Base-by-base conservation (phyloP, 2,329 filamentous ascomycete species). In the Apiospora pterosperma region DNA sequence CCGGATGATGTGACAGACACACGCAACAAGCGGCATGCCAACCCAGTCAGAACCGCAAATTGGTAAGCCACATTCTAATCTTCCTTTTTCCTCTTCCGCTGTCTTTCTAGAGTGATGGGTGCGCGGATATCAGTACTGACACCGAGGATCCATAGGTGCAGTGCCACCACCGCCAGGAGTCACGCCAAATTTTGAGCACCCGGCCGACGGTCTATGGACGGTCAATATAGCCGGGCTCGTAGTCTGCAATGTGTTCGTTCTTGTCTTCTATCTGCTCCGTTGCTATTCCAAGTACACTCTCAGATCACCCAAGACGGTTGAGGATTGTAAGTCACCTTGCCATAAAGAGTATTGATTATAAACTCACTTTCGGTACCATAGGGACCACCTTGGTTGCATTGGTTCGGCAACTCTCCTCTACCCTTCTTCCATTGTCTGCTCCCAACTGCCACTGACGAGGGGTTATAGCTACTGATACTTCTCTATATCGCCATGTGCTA, bases 121-220 rank as follows among this genome's bases (percentile, higher is more conserved):
- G 19, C 19, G 48, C 25, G 44, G 4, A 1, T 11, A 19, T 28
- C 5, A 34, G 21, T 19, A 12, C 48, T 55, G 19, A 55, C 28
- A 4, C 16, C 7, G 38, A 28, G 34, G 12, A 31, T 55, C 25
- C 3, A 60, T 61, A 21, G 69, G 69, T 34, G 65, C 66, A 7
- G 61, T 68, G 10, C 69, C 70, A 21, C 69, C 71, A 4, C 71
- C 70, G 36, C 69, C 69, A 38, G 70, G 70, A 41, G 66, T 69
- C 21, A 67, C 59, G 5, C 67, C 69, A 16, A 62, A 71, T 65
- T 68, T 72, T 58, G 63, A 69, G 3, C 36, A 70, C 38, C 71
- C 69, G 23, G 36, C 60, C 21, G 67, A 67, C 41, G 65, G 62
- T 3, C 61, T 65, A 2, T 64, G 65, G 66, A 61, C 60, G 41